phyloP scores from a whole-genome alignment of 2,329 filamentous ascomycete genomes.

The Colletotrichum sp. region DNA sequence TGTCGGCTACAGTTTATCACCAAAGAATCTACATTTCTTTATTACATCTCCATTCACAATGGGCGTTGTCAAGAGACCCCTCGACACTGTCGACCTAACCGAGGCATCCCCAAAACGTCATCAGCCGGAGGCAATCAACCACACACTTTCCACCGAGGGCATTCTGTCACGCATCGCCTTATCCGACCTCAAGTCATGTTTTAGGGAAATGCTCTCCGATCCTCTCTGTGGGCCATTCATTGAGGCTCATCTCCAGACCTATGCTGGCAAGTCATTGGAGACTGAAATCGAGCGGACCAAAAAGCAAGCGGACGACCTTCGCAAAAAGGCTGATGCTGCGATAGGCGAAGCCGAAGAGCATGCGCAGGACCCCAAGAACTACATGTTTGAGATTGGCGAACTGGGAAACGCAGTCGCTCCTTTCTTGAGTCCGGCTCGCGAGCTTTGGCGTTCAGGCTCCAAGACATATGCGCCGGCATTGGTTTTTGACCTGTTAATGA shows the following conservation, averaged over 20 bases:
- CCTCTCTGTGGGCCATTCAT: background rate
- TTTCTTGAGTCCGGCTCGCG: background rate
- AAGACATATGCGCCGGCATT: background rate
- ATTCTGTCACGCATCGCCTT: background rate
- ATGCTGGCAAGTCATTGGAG: background rate
- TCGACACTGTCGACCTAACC: background rate
- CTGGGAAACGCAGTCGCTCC: background rate
- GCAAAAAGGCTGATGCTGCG: no score
- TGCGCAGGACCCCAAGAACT: no score
- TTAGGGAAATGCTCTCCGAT: background rate
- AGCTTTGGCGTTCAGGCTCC: background rate
- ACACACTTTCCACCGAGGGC: background rate
- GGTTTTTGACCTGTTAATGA: background rate
- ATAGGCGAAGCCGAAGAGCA: no score
- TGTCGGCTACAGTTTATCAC: background rate
- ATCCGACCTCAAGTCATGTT: background rate
- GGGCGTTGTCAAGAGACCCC: no score
- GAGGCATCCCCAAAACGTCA: background rate
- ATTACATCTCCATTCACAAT: background rate
- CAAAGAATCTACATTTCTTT: background rate
- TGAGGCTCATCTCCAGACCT: background rate
- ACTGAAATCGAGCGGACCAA: background rate
- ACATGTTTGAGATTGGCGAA: no score
- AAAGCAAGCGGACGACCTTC: background rate
- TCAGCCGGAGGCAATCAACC: background rate